Percentiles rank a stretch among this genome's conserved stretches.
phyloP scores from a whole-genome alignment of 176 grass and related monocot genomes.

The Triticum dicoccoides region DNA sequence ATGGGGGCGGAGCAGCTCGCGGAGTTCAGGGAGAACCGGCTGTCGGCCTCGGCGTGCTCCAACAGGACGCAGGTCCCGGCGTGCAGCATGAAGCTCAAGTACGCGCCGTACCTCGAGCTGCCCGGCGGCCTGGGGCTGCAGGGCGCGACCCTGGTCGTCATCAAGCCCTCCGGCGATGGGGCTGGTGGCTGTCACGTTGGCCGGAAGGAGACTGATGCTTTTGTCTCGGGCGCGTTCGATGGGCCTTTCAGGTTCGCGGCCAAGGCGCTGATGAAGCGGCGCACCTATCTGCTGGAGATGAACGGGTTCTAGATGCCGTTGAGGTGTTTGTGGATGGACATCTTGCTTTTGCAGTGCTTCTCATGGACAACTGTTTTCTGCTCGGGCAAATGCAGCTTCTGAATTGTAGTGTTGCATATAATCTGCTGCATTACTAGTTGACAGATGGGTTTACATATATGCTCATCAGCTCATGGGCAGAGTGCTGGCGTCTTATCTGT shows the following conservation, averaged over 20 bases:
- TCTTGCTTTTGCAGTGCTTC: neutral
- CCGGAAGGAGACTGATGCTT: constrained; percentile 63
- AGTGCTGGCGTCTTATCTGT: neutral
- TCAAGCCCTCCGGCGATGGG: constrained; percentile 50
- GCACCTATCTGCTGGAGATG: constrained; percentile 91
- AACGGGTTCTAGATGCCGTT: constrained; percentile 68
- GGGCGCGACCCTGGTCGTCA: constrained; percentile 72
- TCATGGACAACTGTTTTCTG: neutral
- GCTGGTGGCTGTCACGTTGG: constrained; percentile 9
- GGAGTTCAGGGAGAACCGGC: constrained; percentile 67
- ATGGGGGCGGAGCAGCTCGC: constrained; percentile 79
- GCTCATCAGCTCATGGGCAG: too few relatives aligned
- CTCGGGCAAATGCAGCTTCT: neutral
- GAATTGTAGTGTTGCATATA: neutral
- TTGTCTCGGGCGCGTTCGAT: constrained; percentile 69
- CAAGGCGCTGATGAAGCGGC: constrained; percentile 69
- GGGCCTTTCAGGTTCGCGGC: constrained; percentile 54
- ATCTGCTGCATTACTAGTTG: neutral
- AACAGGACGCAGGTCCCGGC: constrained; percentile 84
- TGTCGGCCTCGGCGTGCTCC: constrained; percentile 55
- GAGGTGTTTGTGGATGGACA: neutral
- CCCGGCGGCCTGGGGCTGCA: constrained; percentile 60
- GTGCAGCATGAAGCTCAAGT: constrained; percentile 81
- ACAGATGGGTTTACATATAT: too few relatives aligned
- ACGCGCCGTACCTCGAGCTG: constrained; percentile 67